These are phyloP conservation scores for Talaromyces nanjingensis DNA, from an alignment of 495 filamentous ascomycete species.

Conservation along the genomic window DNA sequence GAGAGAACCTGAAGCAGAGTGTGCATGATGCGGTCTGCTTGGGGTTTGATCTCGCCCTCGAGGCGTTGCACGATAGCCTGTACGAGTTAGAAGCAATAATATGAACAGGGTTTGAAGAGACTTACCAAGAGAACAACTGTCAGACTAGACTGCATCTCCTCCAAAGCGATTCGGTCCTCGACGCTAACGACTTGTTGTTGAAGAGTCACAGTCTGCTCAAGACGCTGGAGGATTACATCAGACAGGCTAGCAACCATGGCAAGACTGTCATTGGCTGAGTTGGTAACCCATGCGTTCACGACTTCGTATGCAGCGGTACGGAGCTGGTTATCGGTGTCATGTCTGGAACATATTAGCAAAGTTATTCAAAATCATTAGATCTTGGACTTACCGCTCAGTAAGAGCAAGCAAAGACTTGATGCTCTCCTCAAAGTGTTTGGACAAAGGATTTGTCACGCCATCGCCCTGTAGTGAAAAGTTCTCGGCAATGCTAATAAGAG, in stretches of 20 bases:
- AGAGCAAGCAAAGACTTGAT: conserved; percentile 76
- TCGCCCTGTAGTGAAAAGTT: conserved; percentile 81
- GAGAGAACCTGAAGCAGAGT: conserved; percentile 71
- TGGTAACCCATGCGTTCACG: conserved; percentile 84
- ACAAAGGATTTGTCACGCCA: conserved; percentile 72
- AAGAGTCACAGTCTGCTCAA: conserved; percentile 87
- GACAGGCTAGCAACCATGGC: conserved; percentile 72
- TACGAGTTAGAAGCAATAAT: conserved; percentile 17
- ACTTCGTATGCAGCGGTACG: conserved; percentile 98
- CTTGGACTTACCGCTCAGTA: conserved; percentile 58
- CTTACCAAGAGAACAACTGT: conserved; percentile 75
- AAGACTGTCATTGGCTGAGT: conserved; percentile 80
- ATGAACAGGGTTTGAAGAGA: too few relatives aligned
- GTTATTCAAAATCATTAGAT: conserved; percentile 12
- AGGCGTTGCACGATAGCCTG: conserved; percentile 82
- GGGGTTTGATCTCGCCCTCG: conserved; percentile 84
- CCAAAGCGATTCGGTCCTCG: conserved; percentile 86
- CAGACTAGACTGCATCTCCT: conserved; percentile 96
- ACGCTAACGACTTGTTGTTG: conserved; percentile 92
- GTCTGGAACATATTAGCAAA: conserved; percentile 26
- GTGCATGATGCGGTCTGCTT: conserved; percentile 90
- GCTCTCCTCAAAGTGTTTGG: conserved; percentile 88
- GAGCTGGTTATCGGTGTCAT: conserved; percentile 83
- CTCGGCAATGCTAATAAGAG: conserved; percentile 96
- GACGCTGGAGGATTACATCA: conserved; percentile 75